These are phyloP conservation scores for Harringtonia lauricola DNA, from an alignment of 2,329 filamentous ascomycete species.

Conservation along the genomic window DNA sequence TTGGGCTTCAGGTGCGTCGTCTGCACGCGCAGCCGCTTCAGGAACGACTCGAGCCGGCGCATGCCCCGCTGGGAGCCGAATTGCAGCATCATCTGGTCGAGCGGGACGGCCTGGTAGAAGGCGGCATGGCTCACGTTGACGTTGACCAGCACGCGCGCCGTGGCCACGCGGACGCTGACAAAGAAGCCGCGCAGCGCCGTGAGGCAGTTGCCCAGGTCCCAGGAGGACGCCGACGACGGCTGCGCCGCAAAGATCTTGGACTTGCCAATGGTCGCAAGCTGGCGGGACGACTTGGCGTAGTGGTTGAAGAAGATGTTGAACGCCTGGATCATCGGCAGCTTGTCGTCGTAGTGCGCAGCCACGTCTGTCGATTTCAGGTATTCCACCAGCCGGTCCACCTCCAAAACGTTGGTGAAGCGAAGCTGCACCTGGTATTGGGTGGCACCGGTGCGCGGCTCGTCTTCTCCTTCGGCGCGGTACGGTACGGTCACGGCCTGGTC, in stretches of 20 bases:
- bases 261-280: slow-evolving; percentile 18
- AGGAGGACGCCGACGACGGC: neutral
- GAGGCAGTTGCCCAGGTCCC: slow-evolving; percentile 18
- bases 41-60: slow-evolving; percentile 21
- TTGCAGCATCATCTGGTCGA: slow-evolving; percentile 13
- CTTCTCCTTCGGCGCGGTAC: slow-evolving; percentile 20
- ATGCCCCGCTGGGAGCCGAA: slow-evolving; percentile 2
- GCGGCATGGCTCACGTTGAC: slow-evolving; percentile 23
- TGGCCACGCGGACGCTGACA: slow-evolving; percentile 21
- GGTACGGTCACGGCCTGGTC: slow-evolving; percentile 4
- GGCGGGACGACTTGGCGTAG: slow-evolving; percentile 16
- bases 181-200: slow-evolving; percentile 22
- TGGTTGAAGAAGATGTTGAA: slow-evolving; percentile 54
- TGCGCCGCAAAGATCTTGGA: slow-evolving; percentile 17
- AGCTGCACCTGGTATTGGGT: slow-evolving; percentile 14
- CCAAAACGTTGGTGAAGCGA: slow-evolving; percentile 14
- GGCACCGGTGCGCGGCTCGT: slow-evolving; percentile 13
- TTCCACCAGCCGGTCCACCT: slow-evolving; percentile 14
- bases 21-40: slow-evolving; percentile 24
- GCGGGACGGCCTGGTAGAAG: slow-evolving; percentile 19
- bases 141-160: slow-evolving; percentile 23
- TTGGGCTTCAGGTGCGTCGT: slow-evolving; percentile 25
- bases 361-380: slow-evolving; percentile 17
- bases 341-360: slow-evolving; percentile 12
- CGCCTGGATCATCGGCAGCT: slow-evolving; percentile 50